Conservation (phyloP, 805 yeast species). For the Millerozyma miso region DNA sequence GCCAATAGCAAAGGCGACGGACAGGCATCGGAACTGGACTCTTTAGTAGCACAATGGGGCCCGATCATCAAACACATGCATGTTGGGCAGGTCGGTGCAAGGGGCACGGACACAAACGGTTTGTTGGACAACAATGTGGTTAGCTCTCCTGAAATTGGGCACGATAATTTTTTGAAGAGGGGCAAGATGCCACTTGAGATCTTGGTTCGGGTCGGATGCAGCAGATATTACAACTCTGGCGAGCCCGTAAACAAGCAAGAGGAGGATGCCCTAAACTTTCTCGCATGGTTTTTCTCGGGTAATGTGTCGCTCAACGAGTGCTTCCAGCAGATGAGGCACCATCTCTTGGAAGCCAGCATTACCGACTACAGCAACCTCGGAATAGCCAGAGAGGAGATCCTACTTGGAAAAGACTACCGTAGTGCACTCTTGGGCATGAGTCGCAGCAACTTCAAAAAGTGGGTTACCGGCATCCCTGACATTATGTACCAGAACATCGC, state of each 20-base stretch:
- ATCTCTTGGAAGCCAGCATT: background rate
- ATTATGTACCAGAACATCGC: constrained; percentile 5
- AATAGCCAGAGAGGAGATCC: background rate
- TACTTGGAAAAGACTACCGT: background rate
- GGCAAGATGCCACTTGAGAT: background rate
- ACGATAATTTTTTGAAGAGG: background rate
- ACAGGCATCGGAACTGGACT: background rate
- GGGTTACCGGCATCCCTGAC: constrained; percentile 8
- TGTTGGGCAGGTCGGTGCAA: background rate
- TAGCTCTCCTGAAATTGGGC: background rate
- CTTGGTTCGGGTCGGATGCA: constrained; percentile 1
- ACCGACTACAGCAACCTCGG: background rate
- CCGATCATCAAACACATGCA: background rate
- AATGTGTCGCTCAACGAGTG: background rate
- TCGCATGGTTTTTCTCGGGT: constrained; percentile 1
- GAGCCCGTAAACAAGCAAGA: constrained; percentile 1
- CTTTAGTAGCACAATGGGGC: background rate
- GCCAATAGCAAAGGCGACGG: background rate
- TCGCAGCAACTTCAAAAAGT: constrained; percentile 5
- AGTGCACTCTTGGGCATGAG: background rate
- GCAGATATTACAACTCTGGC: constrained; percentile 1
- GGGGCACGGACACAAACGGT: background rate
- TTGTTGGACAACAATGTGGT: background rate
- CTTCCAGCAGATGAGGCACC: constrained; percentile 1
- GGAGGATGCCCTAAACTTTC: background rate